Conservation (phyloP, 345 rosid species). For the Populus euphratica region DNA sequence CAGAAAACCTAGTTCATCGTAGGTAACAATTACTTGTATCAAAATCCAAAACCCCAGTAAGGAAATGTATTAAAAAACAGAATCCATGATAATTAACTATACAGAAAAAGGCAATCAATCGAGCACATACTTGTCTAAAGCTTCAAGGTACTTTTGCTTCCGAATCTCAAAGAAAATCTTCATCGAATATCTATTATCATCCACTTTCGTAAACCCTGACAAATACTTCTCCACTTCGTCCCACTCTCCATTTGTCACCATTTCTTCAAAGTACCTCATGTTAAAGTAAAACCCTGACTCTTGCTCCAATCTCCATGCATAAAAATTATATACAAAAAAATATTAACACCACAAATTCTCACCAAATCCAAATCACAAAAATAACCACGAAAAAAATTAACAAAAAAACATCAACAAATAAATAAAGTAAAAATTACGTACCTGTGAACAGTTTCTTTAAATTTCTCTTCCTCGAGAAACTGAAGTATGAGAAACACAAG, state of each 20-base stretch:
- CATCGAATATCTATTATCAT: constrained; percentile 87
- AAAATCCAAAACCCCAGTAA: background rate
- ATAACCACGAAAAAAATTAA: background rate
- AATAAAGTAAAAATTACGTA: constrained; percentile 15
- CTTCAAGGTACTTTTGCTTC: constrained; percentile 89
- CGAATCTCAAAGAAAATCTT: constrained; percentile 87
- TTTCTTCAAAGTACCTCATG: constrained; percentile 78
- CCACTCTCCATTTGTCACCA: constrained; percentile 90
- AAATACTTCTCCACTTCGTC: constrained; percentile 83
- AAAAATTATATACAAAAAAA: background rate
- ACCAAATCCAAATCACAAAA: background rate
- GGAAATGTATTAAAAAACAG: background rate
- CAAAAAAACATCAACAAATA: background rate
- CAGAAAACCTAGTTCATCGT: background rate
- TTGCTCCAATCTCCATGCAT: constrained; percentile 62
- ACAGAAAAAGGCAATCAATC: constrained; percentile 5
- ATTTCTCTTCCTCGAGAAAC: constrained; percentile 85
- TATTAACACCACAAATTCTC: constrained; percentile 5
- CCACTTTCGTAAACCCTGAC: constrained; percentile 75
- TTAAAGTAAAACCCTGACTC: constrained; percentile 85
- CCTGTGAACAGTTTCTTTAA: constrained; percentile 74
- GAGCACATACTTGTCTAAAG: constrained; percentile 67
- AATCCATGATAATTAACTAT: background rate
- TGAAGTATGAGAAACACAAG: constrained; percentile 88
- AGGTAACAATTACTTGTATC: background rate